phyloP scores from a whole-genome alignment of 371 early-diverging fungal genomes.

The Rhizomucor pusillus region DNA sequence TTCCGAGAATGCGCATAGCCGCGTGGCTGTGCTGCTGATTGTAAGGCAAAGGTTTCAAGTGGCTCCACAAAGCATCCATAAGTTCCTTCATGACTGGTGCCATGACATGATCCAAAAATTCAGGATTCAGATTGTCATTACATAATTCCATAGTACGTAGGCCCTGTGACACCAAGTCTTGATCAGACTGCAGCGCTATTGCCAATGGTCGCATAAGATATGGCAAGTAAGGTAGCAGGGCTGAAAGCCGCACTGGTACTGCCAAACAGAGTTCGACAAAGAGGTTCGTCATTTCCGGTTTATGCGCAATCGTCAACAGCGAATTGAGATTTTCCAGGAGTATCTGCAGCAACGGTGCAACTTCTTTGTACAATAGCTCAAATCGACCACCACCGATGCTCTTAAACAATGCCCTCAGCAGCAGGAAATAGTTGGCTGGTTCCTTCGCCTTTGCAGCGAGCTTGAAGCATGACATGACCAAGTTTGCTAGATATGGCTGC shows the following conservation, averaged over 20 bases:
- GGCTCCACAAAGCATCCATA: slow-evolving; percentile 90
- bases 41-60: slow-evolving; percentile 84
- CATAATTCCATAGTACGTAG: slow-evolving; percentile 96
- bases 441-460: slow-evolving; percentile 79
- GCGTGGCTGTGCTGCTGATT: slow-evolving; percentile 80
- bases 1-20: slow-evolving; percentile 94
- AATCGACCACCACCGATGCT: slow-evolving; percentile 71
- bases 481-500: slow-evolving; percentile 84
- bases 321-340: slow-evolving; percentile 88
- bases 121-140: slow-evolving; percentile 96
- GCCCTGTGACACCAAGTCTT: slow-evolving; percentile 93
- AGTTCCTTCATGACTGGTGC: slow-evolving; percentile 91
- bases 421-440: slow-evolving; percentile 88
- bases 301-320: slow-evolving; percentile 77
- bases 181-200: slow-evolving; percentile 87
- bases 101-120: slow-evolving; percentile 96
- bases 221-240: slow-evolving; percentile 91
- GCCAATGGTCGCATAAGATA: slow-evolving; percentile 96
- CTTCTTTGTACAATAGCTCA: slow-evolving; percentile 80
- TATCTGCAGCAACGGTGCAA: slow-evolving; percentile 87
- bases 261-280: slow-evolving; percentile 92
- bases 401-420: slow-evolving; percentile 91
- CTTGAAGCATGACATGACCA: slow-evolving; percentile 90
- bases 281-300: slow-evolving; percentile 82
- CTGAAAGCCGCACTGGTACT: slow-evolving; percentile 95